Evolutionary conservation across 306 rosid species (phyloP), one percentile per base, ranked within the genome.

Genomic region (Herpetospermum pedunculosum): DNA sequence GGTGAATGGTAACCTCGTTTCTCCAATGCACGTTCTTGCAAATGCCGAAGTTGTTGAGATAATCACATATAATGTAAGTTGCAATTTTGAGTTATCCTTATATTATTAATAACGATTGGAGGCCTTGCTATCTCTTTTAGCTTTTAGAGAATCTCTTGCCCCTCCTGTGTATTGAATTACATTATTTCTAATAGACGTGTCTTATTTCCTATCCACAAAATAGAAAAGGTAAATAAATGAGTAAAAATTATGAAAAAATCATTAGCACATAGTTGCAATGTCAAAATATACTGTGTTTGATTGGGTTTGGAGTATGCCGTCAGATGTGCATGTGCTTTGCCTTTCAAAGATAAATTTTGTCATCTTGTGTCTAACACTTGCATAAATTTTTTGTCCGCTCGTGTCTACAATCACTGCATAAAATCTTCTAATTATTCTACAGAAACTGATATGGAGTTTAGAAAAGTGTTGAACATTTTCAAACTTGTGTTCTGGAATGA

Each of bases 11-110:
- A 95, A 95, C 83, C 86, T 88, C 77, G 92, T 89, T 85, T 87
- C 97, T 78, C 99, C 99, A 1, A 77, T 78, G 55, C 99, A 80
- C 72, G 87, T 77, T 49, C 99, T 95, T 78, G 96, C 90, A 74
- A 95, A 95, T 82, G 99, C 99, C 23, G 99, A 95, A 88, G 97
- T 95, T 59, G 97, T 95, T 76, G 99, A 95, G 96, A 95, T 95
- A 84, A 83, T 95, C 82, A 87, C 99, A 76, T 95, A 95, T 74
- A 87, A 89, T 82, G 99, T 95, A 8, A 88, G 99, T 88, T 75
- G 59, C 74, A 47, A 23, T 78, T 74, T 49, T 72, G 73, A 65
- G 73, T 71, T 32, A 48, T n/a, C 18, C 5, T 59, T 13, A 14
- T 44, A 25, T 44, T 15, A 16, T 65, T 40, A 13, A 68, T 68